Conservation (phyloP, 1,139 yeast species). For the Magnusiomyces starmeri region DNA sequence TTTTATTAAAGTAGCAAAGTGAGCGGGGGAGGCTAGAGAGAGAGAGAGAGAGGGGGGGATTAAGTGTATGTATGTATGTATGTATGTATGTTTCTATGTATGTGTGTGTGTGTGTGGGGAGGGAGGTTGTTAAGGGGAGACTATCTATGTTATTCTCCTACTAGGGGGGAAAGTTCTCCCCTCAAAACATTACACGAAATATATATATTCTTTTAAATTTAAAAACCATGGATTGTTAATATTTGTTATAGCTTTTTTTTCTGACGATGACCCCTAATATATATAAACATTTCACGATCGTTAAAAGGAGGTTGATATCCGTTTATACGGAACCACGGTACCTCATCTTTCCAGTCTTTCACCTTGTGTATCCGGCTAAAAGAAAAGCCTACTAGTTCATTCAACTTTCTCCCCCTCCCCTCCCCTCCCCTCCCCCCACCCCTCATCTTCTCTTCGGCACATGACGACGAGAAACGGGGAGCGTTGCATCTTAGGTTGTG, state of each 20-base stretch:
- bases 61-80: no score
- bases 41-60: neutral
- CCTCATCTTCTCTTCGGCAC: no score
- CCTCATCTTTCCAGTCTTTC: neutral
- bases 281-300: neutral
- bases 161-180: no score
- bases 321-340: neutral
- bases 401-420: neutral
- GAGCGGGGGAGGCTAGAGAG: neutral
- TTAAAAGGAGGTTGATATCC: neutral
- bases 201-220: neutral
- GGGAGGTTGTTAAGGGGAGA: neutral
- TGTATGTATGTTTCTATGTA: no score
- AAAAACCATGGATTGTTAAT: neutral
- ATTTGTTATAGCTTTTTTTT: no score
- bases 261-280: no score
- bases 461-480: no score
- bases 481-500: no score
- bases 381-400: neutral
- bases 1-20: constrained; percentile 9
- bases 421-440: no score
- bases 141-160: neutral
- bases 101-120: no score
- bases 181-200: neutral
- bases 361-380: neutral